A percentile compares a stretch with the other conserved stretches of the same genome.
phyloP scores from a whole-genome alignment of 805 yeast genomes.

The Sungouiozyma intestinalis region DNA sequence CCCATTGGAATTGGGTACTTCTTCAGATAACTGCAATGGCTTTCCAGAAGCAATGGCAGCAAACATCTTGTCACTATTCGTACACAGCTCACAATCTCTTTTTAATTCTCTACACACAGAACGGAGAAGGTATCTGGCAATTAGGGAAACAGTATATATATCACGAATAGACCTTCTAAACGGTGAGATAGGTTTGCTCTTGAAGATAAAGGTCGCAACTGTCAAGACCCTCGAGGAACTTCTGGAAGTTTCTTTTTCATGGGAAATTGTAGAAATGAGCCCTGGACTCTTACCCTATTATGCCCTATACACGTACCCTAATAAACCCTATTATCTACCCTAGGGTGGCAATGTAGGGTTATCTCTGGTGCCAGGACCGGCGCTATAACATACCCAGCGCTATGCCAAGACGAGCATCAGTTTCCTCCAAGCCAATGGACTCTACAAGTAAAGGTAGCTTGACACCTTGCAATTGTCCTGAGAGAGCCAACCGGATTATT shows the following conservation, averaged over 20 bases:
- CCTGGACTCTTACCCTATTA: too few species aligned
- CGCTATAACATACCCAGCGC: too few species aligned
- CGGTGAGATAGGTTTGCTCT: too few species aligned
- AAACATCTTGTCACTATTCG: too few species aligned
- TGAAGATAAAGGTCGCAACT: too few species aligned
- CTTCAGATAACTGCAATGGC: conserved; percentile 28
- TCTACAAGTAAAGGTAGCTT: not conserved
- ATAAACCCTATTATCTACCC: not conserved
- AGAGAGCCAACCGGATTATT: not conserved
- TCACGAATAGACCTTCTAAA: too few species aligned
- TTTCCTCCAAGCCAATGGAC: not conserved
- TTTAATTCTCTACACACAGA: too few species aligned
- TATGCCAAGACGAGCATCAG: not conserved
- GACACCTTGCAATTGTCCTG: not conserved
- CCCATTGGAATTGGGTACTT: conserved; percentile 30
- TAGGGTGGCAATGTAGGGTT: not conserved
- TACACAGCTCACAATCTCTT: too few species aligned
- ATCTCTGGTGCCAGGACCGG: too few species aligned
- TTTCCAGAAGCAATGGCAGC: conserved; percentile 33
- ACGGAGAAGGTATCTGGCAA: too few species aligned
- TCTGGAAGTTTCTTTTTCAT: not conserved
- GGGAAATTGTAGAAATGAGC: not conserved
- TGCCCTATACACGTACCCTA: not conserved
- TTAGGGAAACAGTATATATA: too few species aligned
- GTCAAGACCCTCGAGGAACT: not conserved